Evolutionary conservation across 2,329 filamentous ascomycete species (phyloP), one percentile per base, ranked within the genome.

Genomic region (Colletotrichum noveboracense): DNA sequence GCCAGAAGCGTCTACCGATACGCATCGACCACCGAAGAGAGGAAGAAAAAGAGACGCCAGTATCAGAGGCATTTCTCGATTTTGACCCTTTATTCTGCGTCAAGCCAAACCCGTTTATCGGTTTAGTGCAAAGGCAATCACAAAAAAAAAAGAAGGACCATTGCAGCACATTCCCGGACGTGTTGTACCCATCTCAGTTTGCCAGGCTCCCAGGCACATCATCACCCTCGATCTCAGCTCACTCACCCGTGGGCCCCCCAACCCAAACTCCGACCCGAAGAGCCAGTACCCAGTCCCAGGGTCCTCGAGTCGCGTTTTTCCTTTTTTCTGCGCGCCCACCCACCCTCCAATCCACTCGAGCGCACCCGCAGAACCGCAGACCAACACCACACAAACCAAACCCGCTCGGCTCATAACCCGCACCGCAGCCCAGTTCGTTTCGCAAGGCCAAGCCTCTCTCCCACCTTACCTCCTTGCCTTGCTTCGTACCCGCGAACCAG

Each of bases 51-150:
- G 38, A 48, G 38, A n/a, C 18, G 38, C 18, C 18, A n/a, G 18
- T 10, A 64, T 38, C 32, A 60, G 24, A 64, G 24, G 32, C 52
- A 28, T 48, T 24, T 38, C 30, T 64, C 65, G 18, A 34, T 24
- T n/a, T 61, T 24, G 12, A 28, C 28, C 28, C 80, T 78, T 79
- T 76, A 78, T 67, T 70, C 21, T 62, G 83, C 66, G 85, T 84
- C 79, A 79, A 80, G 82, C 67, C 58, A 56, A 69, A 52, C 77
- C 80, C 79, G 77, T 67, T 61, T 60, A 12, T 67, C 65, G 70
- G 64, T 76, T 68, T 58, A 67, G 61, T 71, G 58, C 58, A 65
- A 24, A 32, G 60, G 30, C 32, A 66, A 58, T 34, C 26, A 60
- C 34, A 30, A 34, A 36, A 32, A 32, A 48, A 48, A 48, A n/a